These are phyloP conservation scores for Candida palmyrensis DNA, from an alignment of 805 yeast genomes.

Conservation along the genomic window DNA sequence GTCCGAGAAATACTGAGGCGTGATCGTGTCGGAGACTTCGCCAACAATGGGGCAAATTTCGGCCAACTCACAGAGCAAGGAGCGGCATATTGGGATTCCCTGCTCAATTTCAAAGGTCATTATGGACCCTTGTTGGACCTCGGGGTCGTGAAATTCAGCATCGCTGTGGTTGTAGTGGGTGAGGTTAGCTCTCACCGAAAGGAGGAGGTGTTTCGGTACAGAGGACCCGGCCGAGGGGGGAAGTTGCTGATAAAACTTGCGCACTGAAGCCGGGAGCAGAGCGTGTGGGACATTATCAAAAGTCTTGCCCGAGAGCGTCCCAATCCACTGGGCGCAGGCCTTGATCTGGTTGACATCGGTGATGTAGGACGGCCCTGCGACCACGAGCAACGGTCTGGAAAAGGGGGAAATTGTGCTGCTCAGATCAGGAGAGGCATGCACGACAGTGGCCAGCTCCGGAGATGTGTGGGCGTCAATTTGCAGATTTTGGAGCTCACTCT, in stretches of 20 bases:
- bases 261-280: conserved; percentile 5
- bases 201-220: conserved; percentile 13
- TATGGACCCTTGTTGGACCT: conserved; percentile 4
- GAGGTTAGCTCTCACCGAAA: conserved; percentile 35
- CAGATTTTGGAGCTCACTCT: too few species aligned
- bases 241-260: conserved; percentile 4
- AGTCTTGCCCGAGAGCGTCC: conserved; percentile 12
- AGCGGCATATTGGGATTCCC: conserved; percentile 39
- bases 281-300: conserved; percentile 6
- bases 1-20: conserved; percentile 49
- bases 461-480: too few species aligned
- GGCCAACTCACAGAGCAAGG: conserved; percentile 35
- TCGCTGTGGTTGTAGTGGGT: conserved; percentile 18
- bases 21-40: conserved; percentile 41
- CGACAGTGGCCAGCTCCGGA: too few species aligned
- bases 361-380: conserved; percentile 36
- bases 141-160: conserved; percentile 5
- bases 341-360: conserved; percentile 26
- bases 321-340: conserved; percentile 40
- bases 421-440: neutral
- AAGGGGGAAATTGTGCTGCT: neutral
- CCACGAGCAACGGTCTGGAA: conserved; percentile 22
- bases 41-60: conserved; percentile 42
- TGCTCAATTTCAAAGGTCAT: conserved; percentile 28
- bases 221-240: too few species aligned